Conservation (phyloP, 208 protist species). For the Trypanosoma cruzi region DNA sequence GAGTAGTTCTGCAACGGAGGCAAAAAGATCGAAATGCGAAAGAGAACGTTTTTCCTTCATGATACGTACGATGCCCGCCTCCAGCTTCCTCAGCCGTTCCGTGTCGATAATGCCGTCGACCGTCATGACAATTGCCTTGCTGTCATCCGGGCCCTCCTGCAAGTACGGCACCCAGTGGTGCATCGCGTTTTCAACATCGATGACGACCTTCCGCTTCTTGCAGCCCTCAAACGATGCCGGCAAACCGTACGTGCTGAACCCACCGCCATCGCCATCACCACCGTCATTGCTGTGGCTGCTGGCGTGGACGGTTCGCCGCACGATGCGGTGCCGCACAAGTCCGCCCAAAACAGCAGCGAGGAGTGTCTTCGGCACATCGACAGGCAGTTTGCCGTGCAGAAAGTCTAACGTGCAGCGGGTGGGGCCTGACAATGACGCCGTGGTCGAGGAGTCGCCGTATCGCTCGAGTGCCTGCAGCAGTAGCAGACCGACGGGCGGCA, state of each 20-base stretch:
- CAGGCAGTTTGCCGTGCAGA: slow-evolving; percentile 43
- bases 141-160: slow-evolving; percentile 16
- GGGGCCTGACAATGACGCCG: background rate
- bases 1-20: slow-evolving; percentile 30
- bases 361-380: slow-evolving; percentile 46
- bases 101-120: slow-evolving; percentile 19
- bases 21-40: slow-evolving; percentile 43
- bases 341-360: slow-evolving; percentile 49
- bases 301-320: slow-evolving; percentile 40
- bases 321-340: slow-evolving; percentile 53
- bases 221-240: slow-evolving; percentile 30
- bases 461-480: slow-evolving; percentile 60
- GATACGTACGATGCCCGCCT: slow-evolving; percentile 55
- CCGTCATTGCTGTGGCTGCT: background rate
- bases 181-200: slow-evolving; percentile 42
- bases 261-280: background rate
- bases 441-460: slow-evolving; percentile 9
- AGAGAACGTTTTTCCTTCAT: slow-evolving; percentile 50
- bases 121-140: slow-evolving; percentile 7
- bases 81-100: slow-evolving; percentile 43
- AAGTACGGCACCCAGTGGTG: slow-evolving; percentile 39
- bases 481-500: slow-evolving; percentile 52
- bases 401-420: slow-evolving; percentile 41
- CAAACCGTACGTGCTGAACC: slow-evolving; percentile 46
- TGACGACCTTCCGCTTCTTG: slow-evolving; percentile 37